These are phyloP conservation scores for Penicillium soppii DNA, from an alignment of 495 filamentous ascomycete species.

Conservation along the genomic window DNA sequence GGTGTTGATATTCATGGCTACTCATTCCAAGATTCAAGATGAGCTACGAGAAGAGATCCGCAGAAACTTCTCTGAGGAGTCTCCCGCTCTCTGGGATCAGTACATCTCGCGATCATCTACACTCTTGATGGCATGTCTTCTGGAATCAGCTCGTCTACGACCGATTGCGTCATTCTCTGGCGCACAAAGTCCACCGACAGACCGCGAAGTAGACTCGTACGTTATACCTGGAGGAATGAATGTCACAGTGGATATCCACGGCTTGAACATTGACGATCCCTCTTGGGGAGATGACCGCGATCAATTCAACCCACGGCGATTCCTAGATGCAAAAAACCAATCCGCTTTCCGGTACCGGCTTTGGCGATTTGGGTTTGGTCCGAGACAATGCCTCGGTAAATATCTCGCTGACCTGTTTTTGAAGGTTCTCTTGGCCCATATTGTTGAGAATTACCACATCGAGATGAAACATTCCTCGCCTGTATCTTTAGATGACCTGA, in stretches of 20 bases:
- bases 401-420: slow-evolving; percentile 27
- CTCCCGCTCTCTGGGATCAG: neutral
- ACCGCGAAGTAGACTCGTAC: slow-evolving; percentile 24
- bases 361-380: slow-evolving; percentile 36
- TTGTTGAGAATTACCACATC: slow-evolving; percentile 11
- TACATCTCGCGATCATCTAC: slow-evolving; percentile 22
- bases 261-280: slow-evolving; percentile 34
- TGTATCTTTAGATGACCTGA: neutral
- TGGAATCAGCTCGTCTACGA: slow-evolving; percentile 34
- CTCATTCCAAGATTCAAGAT: slow-evolving; percentile 36
- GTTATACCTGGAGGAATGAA: slow-evolving; percentile 25
- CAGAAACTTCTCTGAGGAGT: neutral
- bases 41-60: slow-evolving; percentile 24
- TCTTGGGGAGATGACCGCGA: slow-evolving; percentile 33
- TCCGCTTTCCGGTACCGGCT: slow-evolving; percentile 21
- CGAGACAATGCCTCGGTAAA: slow-evolving; percentile 31
- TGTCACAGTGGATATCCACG: slow-evolving; percentile 38
- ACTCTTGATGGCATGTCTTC: slow-evolving; percentile 27
- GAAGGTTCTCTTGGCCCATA: slow-evolving; percentile 15
- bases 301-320: slow-evolving; percentile 25
- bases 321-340: slow-evolving; percentile 7
- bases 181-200: slow-evolving; percentile 33
- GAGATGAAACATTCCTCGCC: neutral
- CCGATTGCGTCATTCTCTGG: slow-evolving; percentile 37
- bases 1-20: slow-evolving; percentile 39